These are phyloP conservation scores for Novymonas esmeraldas DNA, from an alignment of 208 protist species.

Conservation along the genomic window DNA sequence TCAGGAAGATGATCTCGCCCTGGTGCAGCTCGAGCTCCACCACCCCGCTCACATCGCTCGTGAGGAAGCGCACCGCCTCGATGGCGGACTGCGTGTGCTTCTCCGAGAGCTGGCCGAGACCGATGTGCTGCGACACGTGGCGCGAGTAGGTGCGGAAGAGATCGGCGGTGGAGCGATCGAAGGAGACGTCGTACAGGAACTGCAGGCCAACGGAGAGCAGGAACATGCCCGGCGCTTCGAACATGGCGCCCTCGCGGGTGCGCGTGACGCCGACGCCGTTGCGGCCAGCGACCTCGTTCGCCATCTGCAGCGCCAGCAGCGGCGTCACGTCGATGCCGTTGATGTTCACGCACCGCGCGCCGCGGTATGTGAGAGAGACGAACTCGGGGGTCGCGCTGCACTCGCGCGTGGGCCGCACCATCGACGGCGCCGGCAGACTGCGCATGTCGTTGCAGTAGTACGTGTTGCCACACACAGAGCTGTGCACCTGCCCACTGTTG, in stretches of 20 bases:
- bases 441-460: conserved; percentile 76
- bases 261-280: conserved; percentile 85
- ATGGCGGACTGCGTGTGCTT: conserved; percentile 87
- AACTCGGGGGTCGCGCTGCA: conserved; percentile 81
- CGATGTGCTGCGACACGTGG: conserved; percentile 78
- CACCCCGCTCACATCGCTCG: conserved; percentile 70
- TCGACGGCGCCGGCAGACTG: conserved; percentile 51
- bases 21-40: conserved; percentile 90
- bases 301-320: conserved; percentile 79
- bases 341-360: conserved; percentile 77
- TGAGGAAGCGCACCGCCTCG: conserved; percentile 81
- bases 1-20: conserved; percentile 88
- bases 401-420: conserved; percentile 64
- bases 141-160: conserved; percentile 83
- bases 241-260: conserved; percentile 86
- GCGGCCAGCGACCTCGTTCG: conserved; percentile 89
- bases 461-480: conserved; percentile 85
- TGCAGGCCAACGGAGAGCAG: conserved; percentile 75
- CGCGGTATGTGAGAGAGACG: conserved; percentile 75
- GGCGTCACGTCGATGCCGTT: conserved; percentile 85
- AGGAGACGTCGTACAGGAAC: conserved; percentile 89
- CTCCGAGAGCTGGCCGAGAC: conserved; percentile 67
- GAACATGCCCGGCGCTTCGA: conserved; percentile 91
- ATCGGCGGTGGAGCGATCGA: conserved; percentile 72
- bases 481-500: conserved; percentile 74